phyloP scores from a whole-genome alignment of 495 filamentous ascomycete genomes.

The Penicillium crystallinum region DNA sequence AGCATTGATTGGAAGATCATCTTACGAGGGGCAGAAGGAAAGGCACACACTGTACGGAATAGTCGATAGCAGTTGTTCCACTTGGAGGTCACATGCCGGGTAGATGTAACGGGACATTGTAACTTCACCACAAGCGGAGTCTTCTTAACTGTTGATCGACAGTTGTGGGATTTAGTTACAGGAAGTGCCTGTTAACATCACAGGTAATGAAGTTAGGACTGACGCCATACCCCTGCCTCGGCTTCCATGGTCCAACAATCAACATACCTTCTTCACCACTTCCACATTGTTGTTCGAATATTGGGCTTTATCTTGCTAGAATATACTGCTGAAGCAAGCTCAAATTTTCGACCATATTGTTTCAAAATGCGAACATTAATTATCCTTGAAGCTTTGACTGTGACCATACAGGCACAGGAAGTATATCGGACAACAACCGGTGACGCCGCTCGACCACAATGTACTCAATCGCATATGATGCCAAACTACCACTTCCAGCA shows the following conservation, averaged over 20 bases:
- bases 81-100: too few relatives aligned
- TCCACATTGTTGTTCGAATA: neutral
- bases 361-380: neutral
- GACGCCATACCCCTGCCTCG: neutral
- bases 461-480: conserved; percentile 9
- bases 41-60: too few relatives aligned
- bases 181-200: neutral
- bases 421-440: conserved; percentile 21
- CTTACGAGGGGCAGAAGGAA: too few relatives aligned
- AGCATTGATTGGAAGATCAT: too few relatives aligned
- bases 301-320: neutral
- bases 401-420: conserved; percentile 18
- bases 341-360: neutral
- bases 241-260: neutral
- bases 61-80: too few relatives aligned
- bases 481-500: conserved; percentile 21
- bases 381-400: conserved; percentile 2
- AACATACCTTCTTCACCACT: neutral
- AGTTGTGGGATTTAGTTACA: too few relatives aligned
- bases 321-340: neutral
- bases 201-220: neutral
- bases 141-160: neutral
- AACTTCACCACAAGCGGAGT: neutral
- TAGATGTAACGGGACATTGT: neutral
- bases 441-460: conserved; percentile 18